phyloP scores from a whole-genome alignment of 2,329 filamentous ascomycete species.

The Cercospora zeae-maydis region DNA sequence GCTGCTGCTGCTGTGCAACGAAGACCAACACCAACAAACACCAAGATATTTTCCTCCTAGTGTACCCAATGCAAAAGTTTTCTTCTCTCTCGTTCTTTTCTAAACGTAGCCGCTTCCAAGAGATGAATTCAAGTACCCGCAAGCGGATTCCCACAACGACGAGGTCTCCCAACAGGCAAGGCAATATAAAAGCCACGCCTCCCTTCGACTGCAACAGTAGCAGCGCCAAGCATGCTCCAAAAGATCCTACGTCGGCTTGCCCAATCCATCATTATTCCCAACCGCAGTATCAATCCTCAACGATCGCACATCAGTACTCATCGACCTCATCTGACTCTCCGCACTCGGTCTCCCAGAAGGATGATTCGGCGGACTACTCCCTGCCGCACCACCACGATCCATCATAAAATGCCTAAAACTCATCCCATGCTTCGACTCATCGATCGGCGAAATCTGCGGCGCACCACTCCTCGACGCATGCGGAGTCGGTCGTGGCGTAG shows the following conservation, averaged over 20 bases:
- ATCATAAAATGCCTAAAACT: conserved; percentile 33
- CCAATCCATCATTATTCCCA: conserved; percentile 20
- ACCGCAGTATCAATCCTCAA: conserved; percentile 20
- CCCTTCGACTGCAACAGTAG: background rate
- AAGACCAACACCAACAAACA: too few species aligned
- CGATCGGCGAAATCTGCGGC: conserved; percentile 12
- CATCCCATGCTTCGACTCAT: conserved; percentile 21
- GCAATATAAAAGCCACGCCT: background rate
- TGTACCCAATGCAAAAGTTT: too few species aligned
- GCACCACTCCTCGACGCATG: conserved; percentile 1
- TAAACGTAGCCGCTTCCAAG: background rate
- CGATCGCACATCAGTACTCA: conserved; percentile 16
- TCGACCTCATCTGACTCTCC: background rate
- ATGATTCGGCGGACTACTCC: background rate
- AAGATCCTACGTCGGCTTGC: conserved; percentile 24
- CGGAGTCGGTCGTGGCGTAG: conserved; percentile 8
- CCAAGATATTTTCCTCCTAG: too few species aligned
- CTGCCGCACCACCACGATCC: conserved; percentile 15
- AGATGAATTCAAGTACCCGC: background rate
- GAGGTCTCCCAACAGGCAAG: background rate
- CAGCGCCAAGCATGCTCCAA: background rate
- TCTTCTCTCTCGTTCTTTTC: background rate
- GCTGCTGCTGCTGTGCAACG: too few species aligned
- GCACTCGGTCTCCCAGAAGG: background rate
- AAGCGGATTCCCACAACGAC: background rate